Evolutionary conservation across 169 alveolate species (phyloP).

Genomic region (Neospora caninum): DNA sequence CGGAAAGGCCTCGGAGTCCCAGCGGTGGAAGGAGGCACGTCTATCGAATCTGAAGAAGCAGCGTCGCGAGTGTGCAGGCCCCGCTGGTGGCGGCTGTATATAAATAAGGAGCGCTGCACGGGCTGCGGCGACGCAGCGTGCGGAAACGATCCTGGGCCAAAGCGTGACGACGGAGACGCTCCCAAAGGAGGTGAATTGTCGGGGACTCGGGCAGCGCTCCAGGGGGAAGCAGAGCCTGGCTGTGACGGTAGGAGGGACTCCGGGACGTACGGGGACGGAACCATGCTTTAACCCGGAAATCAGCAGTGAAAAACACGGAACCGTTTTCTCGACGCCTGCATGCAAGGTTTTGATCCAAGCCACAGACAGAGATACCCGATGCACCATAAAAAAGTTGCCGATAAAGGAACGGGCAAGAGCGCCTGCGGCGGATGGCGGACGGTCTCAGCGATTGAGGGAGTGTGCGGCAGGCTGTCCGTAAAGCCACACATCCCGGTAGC

Average conservation of each 20-base stretch:
- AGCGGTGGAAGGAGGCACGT: background rate
- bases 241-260: background rate
- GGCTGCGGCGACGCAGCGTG: background rate
- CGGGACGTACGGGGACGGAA: background rate
- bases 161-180: background rate
- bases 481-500: too few relatives aligned
- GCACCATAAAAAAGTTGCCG: too few relatives aligned
- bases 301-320: too few relatives aligned
- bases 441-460: too few relatives aligned
- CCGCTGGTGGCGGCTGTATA: background rate
- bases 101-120: background rate
- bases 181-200: background rate
- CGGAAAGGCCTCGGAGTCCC: background rate
- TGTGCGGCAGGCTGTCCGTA: too few relatives aligned
- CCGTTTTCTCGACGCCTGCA: too few relatives aligned
- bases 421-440: too few relatives aligned
- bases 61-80: background rate
- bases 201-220: background rate
- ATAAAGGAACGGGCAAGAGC: too few relatives aligned
- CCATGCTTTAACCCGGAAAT: background rate
- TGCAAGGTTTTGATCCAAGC: too few relatives aligned
- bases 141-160: background rate
- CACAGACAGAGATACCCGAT: too few relatives aligned
- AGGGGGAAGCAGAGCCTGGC: background rate
- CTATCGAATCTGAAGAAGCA: background rate